Base-by-base conservation (phyloP, 495 filamentous ascomycete species). In the Podospora pseudoanserina region DNA sequence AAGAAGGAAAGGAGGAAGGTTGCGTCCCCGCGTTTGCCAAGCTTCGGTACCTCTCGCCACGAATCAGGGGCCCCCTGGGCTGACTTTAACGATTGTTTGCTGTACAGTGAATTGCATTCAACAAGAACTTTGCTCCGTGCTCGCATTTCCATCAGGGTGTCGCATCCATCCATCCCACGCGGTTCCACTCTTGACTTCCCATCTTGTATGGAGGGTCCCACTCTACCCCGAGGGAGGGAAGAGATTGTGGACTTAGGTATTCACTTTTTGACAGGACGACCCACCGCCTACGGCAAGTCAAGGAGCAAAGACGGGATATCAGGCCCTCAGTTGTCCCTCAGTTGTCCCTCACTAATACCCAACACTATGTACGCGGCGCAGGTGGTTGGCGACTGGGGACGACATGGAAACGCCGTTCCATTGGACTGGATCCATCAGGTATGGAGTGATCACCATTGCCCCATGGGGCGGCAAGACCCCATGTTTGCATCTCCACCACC, bases 1-100 rank as follows among this genome's bases (percentile, higher is more conserved):
- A 60, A 7, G 30, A 32, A 32, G 39, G 39, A 49, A 49, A 49
- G 18, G 39, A 49, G 39, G 39, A 49, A 49, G 39, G 39, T 58
- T 26, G 55, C 55, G 23, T 58, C 55, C 55, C 55, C 55, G 19
- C 55, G 55, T 58, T 58, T 58, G 55, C 55, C 55, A 58, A 58
- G 55, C 55, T 58, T 58, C 55, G 55, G 55, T 58, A 58, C 55
- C 55, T 58, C 2, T n/a, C 4, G 6, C 23, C 55, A 23, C n/a
- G 6, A 49, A 49, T 49, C 39, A 49, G 39, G 39, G 39, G 13
- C 6, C 9, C 39, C 39, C 39, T 49, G 39, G 39, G 9, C 39
- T 2, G 9, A 49, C 39, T 49, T 49, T 11, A 3, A 49, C 39
- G 6, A 49, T 11, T 49, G 9, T 13, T 13, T 16, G 13, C 7